phyloP scores from a whole-genome alignment of 352 stramenopile genomes.

The Blastocystis hominis region DNA sequence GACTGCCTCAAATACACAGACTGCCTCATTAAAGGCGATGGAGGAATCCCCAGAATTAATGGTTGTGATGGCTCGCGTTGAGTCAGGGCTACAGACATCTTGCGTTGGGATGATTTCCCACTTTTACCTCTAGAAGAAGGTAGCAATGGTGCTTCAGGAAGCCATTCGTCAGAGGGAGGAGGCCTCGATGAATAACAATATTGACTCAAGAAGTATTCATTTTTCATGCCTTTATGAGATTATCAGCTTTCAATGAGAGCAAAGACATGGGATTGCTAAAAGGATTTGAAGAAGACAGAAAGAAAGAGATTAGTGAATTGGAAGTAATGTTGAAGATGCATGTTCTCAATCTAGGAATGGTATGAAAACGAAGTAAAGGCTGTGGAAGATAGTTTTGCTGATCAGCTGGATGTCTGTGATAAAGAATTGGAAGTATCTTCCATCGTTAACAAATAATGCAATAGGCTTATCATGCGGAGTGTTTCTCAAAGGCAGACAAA shows the following conservation, averaged over 20 bases:
- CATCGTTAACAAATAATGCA: neutral
- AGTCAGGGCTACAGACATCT: neutral
- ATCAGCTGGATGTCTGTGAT: neutral
- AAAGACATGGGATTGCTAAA: neutral
- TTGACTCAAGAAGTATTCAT: neutral
- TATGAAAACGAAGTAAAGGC: neutral
- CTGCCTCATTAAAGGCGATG: neutral
- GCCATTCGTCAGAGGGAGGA: conserved; percentile 15
- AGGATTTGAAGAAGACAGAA: neutral
- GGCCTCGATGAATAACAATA: neutral
- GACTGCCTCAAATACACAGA: neutral
- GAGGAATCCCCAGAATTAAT: neutral
- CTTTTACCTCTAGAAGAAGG: neutral
- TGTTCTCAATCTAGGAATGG: neutral
- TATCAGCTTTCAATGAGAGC: neutral
- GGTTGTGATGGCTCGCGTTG: neutral
- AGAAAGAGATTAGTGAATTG: neutral
- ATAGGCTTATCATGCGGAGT: neutral
- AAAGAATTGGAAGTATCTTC: conserved; percentile 21
- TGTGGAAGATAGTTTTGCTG: neutral
- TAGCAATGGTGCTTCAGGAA: conserved; percentile 5
- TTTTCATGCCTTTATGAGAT: neutral
- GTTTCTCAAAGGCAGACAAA: neutral
- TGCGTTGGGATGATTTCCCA: neutral
- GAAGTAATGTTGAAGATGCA: neutral